A percentile compares a stretch with the other conserved stretches of the same genome.
These are phyloP conservation scores for Aspergillus sojae DNA, from an alignment of 2,329 filamentous ascomycete genomes.

Conservation along the genomic window DNA sequence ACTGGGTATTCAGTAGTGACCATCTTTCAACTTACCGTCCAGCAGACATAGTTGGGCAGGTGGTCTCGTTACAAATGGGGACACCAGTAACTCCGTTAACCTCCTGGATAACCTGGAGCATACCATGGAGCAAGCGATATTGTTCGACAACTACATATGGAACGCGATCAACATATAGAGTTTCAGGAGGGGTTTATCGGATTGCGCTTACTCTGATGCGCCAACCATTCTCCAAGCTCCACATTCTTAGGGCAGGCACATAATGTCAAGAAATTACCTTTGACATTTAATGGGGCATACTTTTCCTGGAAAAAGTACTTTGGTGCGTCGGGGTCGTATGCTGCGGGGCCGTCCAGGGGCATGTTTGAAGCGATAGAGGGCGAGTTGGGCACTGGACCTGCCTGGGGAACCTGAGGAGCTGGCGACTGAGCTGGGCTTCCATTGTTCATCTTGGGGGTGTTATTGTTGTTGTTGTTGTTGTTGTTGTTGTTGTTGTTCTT, in stretches of 20 bases:
- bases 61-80: conserved; percentile 79
- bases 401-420: conserved; percentile 32
- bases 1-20: not conserved
- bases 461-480: conserved; percentile 34
- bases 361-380: conserved; percentile 43
- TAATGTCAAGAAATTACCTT: conserved; percentile 95
- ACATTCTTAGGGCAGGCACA: conserved; percentile 91
- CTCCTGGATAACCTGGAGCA: conserved; percentile 85
- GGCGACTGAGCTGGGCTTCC: conserved; percentile 35
- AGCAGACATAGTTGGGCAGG: conserved; percentile 91
- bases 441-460: conserved; percentile 43
- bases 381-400: conserved; percentile 39
- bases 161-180: not conserved
- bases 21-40: conserved; percentile 69
- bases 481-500: conserved; percentile 39
- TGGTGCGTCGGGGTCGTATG: conserved; percentile 45
- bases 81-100: conserved; percentile 74
- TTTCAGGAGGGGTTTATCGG: conserved; percentile 1
- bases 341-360: conserved; percentile 38
- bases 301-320: conserved; percentile 57
- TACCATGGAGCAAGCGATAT: conserved; percentile 84
- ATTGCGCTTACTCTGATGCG: conserved; percentile 75
- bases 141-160: conserved; percentile 77
- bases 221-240: conserved; percentile 92
- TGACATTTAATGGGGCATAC: conserved; percentile 81